Percentiles rank a stretch among this genome's conserved stretches.
Evolutionary conservation across 2,329 filamentous ascomycete species (phyloP).

Genomic region (Gaeumannomyces sp.): DNA sequence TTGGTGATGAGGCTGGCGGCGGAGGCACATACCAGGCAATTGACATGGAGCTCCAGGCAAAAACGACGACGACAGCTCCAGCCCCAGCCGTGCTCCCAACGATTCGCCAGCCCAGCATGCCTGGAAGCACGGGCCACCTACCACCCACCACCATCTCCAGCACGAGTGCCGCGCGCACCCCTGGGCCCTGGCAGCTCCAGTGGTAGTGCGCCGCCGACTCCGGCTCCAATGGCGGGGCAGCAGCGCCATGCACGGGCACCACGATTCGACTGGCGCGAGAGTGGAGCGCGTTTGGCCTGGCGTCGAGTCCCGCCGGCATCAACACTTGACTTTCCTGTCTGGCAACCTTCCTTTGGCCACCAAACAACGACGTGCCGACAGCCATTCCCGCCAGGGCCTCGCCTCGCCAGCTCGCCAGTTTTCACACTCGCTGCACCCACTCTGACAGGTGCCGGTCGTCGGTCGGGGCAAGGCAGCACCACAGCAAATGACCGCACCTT

Average conservation of each 20-base stretch:
- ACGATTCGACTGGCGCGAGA: not conserved
- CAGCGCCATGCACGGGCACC: not conserved
- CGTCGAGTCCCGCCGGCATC: too few relatives aligned
- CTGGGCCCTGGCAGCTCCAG: not conserved
- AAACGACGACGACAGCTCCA: conserved; percentile 9
- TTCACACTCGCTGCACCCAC: not conserved
- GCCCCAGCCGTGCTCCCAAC: not conserved
- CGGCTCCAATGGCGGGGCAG: not conserved
- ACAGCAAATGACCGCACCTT: conserved; percentile 8
- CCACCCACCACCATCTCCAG: not conserved
- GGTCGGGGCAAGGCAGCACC: conserved; percentile 1
- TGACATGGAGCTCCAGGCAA: conserved; percentile 5
- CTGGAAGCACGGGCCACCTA: not conserved
- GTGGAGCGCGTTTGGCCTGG: not conserved
- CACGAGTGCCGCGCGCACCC: not conserved
- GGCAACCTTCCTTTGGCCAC: not conserved
- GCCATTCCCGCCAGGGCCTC: not conserved
- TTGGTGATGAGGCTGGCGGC: not conserved
- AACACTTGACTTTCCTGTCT: too few relatives aligned
- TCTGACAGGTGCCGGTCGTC: not conserved
- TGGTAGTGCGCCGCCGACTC: not conserved
- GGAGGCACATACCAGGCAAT: not conserved
- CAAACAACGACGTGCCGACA: not conserved
- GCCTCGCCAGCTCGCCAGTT: too few relatives aligned
- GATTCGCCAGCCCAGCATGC: too few relatives aligned